Evolutionary conservation across 2,329 filamentous ascomycete genomes (phyloP), one percentile per base, ranked within the genome.

Genomic region (Hypoxylon sp.): DNA sequence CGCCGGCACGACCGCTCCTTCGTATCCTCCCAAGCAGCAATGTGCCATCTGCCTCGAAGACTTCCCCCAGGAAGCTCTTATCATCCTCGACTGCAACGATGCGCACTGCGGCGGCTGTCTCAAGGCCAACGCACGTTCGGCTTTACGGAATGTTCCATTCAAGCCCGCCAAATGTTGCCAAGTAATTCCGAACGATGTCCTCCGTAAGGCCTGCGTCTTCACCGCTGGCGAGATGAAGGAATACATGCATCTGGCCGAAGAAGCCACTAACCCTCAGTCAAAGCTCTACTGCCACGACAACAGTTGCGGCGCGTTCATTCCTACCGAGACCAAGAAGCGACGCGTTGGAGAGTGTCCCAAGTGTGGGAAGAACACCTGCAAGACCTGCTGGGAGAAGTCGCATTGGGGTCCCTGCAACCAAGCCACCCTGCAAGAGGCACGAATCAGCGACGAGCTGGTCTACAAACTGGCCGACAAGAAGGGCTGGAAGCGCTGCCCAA

Each of bases 401-500:
- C 72, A 73, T 48, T 71, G 61, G 18, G 68, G 64, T 1, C 1
- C 42, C 16, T 73, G 72, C 57, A 42, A 73, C 33, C 6, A 44
- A 36, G 28, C 20, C 1, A 46, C 38, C 22, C 20, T 69, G 4
- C 11, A 60, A 7, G 53, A 65, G 9, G 12, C 8, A 1, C 30
- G 3, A 4, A 18, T 30, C 2, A 18, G 9, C 22, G 63, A 67
- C 4, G 61, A 69, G 0, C 7, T 14, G 0, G 2, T 71, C 9
- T n/a, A 44, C 9, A 14, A 26, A 2, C 46, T 71, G 2, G 70
- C 67, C 30, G 30, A 51, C 14, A 2, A 30, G 0, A 52, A 69
- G n/a, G 68, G 67, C 2, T 73, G 72, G 72, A 70, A 70, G 32
- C 54, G 51, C 2, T 73, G 72, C 30, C 70, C 70, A 0, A 69